These are phyloP conservation scores for Tetragonia tetragonoides DNA, from an alignment of 148 eudicot genomes.

Conservation along the genomic window DNA sequence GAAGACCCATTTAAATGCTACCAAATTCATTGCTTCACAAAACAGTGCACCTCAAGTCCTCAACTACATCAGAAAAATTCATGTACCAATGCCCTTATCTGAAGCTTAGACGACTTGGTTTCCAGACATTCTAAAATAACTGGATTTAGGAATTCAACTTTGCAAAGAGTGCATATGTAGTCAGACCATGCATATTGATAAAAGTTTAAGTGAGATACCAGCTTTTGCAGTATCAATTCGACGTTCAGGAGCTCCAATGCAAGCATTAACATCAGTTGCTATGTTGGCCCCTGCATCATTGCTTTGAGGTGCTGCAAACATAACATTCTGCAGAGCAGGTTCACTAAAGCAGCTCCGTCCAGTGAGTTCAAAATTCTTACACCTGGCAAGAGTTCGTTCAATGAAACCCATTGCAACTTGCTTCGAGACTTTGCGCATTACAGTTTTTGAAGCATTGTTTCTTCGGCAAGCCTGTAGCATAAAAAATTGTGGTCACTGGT, in stretches of 20 bases:
- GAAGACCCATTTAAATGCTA: neutral
- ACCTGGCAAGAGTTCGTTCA: constrained; percentile 48
- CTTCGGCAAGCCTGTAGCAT: constrained; percentile 41
- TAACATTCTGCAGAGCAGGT: constrained; percentile 41
- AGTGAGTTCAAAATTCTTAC: constrained; percentile 40
- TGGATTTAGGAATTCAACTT: neutral
- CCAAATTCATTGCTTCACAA: neutral
- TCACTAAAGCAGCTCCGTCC: constrained; percentile 50
- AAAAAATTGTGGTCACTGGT: neutral
- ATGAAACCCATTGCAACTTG: constrained; percentile 51
- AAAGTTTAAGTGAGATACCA: constrained; percentile 30
- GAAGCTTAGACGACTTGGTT: neutral
- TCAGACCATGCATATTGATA: neutral
- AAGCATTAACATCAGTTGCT: constrained; percentile 17
- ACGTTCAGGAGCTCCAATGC: constrained; percentile 29
- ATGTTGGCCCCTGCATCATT: constrained; percentile 24
- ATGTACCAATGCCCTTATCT: neutral
- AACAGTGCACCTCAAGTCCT: neutral
- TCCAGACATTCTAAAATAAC: neutral
- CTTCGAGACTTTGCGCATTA: constrained; percentile 50
- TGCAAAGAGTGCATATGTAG: neutral
- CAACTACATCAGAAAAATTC: neutral
- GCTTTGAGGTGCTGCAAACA: constrained; percentile 33
- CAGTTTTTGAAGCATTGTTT: constrained; percentile 41
- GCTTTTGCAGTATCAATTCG: constrained; percentile 29